These are phyloP conservation scores for Sphaerulina musiva DNA, from an alignment of 2,329 filamentous ascomycete species.

Conservation along the genomic window DNA sequence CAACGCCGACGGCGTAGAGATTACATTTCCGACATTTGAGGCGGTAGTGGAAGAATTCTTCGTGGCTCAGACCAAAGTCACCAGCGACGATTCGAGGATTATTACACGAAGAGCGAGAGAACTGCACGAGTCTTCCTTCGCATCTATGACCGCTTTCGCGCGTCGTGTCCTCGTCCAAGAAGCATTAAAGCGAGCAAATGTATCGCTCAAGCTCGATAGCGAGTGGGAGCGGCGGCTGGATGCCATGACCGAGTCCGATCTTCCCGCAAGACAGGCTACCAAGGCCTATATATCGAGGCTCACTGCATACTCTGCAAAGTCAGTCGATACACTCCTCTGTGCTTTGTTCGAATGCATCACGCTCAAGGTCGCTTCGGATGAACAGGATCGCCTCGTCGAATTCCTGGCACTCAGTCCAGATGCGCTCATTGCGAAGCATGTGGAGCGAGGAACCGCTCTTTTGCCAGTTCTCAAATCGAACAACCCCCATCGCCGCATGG, in stretches of 20 bases:
- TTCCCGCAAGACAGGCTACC: slow-evolving; percentile 55
- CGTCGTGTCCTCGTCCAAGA: slow-evolving; percentile 55
- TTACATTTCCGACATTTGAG: slow-evolving; percentile 41
- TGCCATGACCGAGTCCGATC: slow-evolving; percentile 63
- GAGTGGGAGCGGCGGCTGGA: slow-evolving; percentile 82
- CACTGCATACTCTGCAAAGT: slow-evolving; percentile 38
- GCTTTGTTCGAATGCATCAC: slow-evolving; percentile 24
- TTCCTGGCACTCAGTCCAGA: slow-evolving; percentile 52
- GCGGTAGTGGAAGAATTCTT: slow-evolving; percentile 44
- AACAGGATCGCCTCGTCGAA: slow-evolving; percentile 40
- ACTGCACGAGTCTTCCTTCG: slow-evolving; percentile 22
- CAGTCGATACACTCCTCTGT: slow-evolving; percentile 19
- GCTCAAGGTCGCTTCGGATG: slow-evolving; percentile 32
- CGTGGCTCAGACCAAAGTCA: slow-evolving; percentile 25
- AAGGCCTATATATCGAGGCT: slow-evolving; percentile 44
- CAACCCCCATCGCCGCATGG: slow-evolving; percentile 58
- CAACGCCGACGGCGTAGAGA: slow-evolving; percentile 22
- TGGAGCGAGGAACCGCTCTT: slow-evolving; percentile 47
- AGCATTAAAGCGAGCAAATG: slow-evolving; percentile 43
- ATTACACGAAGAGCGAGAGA: slow-evolving; percentile 19
- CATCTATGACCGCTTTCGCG: slow-evolving; percentile 27
- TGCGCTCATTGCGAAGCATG: slow-evolving; percentile 46
- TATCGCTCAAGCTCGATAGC: slow-evolving; percentile 50
- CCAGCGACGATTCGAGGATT: slow-evolving; percentile 24
- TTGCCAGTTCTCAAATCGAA: slow-evolving; percentile 62